These are phyloP conservation scores for Rhodotorula sp. DNA, from an alignment of 1,284 basidiomycete genomes.

Conservation along the genomic window DNA sequence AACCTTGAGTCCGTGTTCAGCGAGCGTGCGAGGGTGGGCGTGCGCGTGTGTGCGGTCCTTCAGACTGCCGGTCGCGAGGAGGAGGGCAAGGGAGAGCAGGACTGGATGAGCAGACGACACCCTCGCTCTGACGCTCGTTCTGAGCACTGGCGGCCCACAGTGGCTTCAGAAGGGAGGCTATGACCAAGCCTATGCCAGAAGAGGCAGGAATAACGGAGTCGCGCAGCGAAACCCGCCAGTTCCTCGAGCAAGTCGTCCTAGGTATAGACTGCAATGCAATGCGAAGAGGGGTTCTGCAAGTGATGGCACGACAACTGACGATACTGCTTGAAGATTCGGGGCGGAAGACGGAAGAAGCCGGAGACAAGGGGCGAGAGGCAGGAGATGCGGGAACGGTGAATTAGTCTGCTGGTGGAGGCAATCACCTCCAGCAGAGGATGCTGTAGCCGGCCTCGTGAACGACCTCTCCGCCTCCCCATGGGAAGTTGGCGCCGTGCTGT, in stretches of 20 bases:
- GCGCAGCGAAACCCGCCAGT: too few relatives aligned
- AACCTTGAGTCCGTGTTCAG: slow-evolving; percentile 9
- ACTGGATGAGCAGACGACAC: background rate
- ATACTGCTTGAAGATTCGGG: background rate
- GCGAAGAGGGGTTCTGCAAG: background rate
- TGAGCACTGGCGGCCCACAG: too few relatives aligned
- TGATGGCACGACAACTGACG: slow-evolving; percentile 11
- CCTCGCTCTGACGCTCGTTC: too few relatives aligned
- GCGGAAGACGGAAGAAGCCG: background rate
- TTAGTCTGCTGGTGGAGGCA: too few relatives aligned
- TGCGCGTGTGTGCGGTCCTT: background rate
- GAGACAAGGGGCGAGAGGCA: background rate
- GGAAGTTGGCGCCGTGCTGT: slow-evolving; percentile 35
- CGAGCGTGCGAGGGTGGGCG: background rate
- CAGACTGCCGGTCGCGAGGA: background rate
- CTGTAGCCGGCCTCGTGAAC: slow-evolving; percentile 22
- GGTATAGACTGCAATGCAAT: background rate
- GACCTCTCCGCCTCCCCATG: slow-evolving; percentile 26
- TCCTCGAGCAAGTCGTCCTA: too few relatives aligned
- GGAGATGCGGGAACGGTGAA: too few relatives aligned
- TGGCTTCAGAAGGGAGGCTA: too few relatives aligned
- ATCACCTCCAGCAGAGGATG: slow-evolving; percentile 34
- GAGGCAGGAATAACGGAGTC: too few relatives aligned
- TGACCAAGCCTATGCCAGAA: too few relatives aligned
- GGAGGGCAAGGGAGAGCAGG: background rate